Conservation (phyloP, 2,329 filamentous ascomycete species). For the Diplodia mutila region DNA sequence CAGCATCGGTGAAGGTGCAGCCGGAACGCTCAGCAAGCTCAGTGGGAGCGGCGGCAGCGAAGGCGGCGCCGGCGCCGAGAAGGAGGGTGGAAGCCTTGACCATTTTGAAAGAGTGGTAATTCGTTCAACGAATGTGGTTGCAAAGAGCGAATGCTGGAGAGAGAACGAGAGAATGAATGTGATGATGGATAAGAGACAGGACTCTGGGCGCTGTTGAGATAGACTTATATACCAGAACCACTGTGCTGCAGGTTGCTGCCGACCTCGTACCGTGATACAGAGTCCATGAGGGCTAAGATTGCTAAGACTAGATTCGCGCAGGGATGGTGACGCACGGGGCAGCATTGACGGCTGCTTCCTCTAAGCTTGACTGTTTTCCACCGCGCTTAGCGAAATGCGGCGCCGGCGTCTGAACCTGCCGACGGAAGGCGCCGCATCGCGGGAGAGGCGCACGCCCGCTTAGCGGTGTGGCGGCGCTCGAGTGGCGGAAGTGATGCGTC, state of each 20-base stretch:
- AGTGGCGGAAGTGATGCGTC: neutral
- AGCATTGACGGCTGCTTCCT: neutral
- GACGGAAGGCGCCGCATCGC: neutral
- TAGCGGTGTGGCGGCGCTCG: neutral
- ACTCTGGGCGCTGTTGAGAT: neutral
- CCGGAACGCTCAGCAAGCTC: constrained; percentile 1
- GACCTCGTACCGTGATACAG: constrained; percentile 14
- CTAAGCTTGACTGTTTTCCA: constrained; percentile 12
- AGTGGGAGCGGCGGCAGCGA: constrained; percentile 21
- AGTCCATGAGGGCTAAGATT: constrained; percentile 18
- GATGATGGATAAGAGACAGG: constrained; percentile 1
- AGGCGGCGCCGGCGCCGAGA: constrained; percentile 25
- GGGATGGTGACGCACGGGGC: neutral
- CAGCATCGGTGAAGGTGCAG: constrained; percentile 30
- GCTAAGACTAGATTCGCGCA: constrained; percentile 9
- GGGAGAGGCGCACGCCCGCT: neutral
- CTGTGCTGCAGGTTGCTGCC: neutral
- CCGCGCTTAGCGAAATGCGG: constrained; percentile 7
- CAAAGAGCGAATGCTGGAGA: constrained; percentile 15
- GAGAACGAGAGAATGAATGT: constrained; percentile 15
- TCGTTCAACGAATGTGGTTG: constrained; percentile 24
- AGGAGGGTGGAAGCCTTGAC: constrained; percentile 23
- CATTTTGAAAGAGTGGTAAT: constrained; percentile 22
- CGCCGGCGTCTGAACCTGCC: neutral
- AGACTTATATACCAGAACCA: constrained; percentile 9